Evolutionary conservation across 2,329 filamentous ascomycete genomes (phyloP).

Genomic region (Fusarium bactridioides): DNA sequence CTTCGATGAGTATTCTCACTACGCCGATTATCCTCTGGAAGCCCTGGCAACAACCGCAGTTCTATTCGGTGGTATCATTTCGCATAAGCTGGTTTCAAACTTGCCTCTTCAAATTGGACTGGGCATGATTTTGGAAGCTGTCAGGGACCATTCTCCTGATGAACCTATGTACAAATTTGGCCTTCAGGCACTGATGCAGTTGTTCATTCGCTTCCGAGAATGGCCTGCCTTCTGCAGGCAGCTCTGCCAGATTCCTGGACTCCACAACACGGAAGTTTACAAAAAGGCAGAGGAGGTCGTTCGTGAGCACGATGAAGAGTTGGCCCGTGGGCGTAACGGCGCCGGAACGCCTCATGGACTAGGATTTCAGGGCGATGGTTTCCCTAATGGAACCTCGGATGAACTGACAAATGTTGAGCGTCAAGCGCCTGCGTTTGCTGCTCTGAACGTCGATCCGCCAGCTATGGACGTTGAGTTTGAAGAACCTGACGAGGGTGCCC

Average conservation of each 20-base stretch:
- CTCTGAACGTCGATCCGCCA: constrained; percentile 78
- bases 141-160: constrained; percentile 82
- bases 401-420: constrained; percentile 67
- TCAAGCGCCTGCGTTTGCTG: constrained; percentile 75
- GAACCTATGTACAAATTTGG: constrained; percentile 98
- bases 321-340: constrained; percentile 64
- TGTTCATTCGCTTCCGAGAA: constrained; percentile 82
- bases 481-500: constrained; percentile 83
- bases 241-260: constrained; percentile 79
- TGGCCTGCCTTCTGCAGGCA: constrained; percentile 96
- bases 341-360: constrained; percentile 49
- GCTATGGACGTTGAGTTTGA: constrained; percentile 72
- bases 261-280: constrained; percentile 86
- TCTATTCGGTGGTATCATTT: constrained; percentile 95
- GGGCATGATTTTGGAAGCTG: constrained; percentile 96
- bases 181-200: constrained; percentile 89
- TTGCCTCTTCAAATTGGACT: constrained; percentile 93
- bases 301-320: constrained; percentile 70
- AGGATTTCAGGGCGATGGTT: constrained; percentile 54
- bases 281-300: constrained; percentile 84
- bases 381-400: constrained; percentile 76
- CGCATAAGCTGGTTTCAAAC: constrained; percentile 88
- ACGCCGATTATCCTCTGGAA: constrained; percentile 94
- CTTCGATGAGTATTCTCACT: constrained; percentile 97
- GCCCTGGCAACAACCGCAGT: constrained; percentile 95